Conservation (phyloP, 257 asterid genomes). For the Sherardia arvensis region DNA sequence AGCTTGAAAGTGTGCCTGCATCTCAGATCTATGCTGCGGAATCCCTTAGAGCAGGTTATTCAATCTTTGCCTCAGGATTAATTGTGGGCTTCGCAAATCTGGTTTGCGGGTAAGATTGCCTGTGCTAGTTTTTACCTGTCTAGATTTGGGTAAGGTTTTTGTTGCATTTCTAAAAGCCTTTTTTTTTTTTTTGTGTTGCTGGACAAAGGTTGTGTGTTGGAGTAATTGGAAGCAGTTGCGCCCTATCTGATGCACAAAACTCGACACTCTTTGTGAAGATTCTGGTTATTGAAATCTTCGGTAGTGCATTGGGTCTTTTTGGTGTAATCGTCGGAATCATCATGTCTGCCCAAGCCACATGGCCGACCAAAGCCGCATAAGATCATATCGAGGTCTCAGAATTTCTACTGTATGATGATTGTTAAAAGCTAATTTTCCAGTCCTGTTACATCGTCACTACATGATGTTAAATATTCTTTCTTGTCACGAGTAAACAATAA, state of each 20-base stretch:
- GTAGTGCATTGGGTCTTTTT: slow-evolving; percentile 93
- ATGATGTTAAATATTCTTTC: slow-evolving; percentile 1
- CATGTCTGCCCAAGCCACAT: slow-evolving; percentile 98
- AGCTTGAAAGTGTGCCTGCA: slow-evolving; percentile 82
- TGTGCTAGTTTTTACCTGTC: neutral
- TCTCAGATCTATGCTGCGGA: slow-evolving; percentile 67
- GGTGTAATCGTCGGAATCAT: slow-evolving; percentile 98
- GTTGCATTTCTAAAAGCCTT: slow-evolving; percentile 6
- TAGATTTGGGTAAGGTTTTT: no score
- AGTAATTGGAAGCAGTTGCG: slow-evolving; percentile 98
- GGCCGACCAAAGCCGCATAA: slow-evolving; percentile 60
- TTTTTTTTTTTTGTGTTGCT: slow-evolving; percentile 10
- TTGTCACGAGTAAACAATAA: neutral
- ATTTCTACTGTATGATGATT: slow-evolving; percentile 10
- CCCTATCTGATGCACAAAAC: slow-evolving; percentile 94
- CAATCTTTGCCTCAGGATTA: slow-evolving; percentile 96
- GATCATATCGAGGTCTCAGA: slow-evolving; percentile 10
- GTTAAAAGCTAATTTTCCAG: slow-evolving; percentile 10
- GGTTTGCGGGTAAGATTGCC: slow-evolving; percentile 78
- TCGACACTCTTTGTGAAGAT: slow-evolving; percentile 95
- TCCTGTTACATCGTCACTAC: slow-evolving; percentile 1
- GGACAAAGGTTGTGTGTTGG: slow-evolving; percentile 80
- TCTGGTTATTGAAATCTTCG: slow-evolving; percentile 95
- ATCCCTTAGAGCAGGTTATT: slow-evolving; percentile 95
- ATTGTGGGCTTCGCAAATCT: slow-evolving; percentile 98